Percentiles rank a stretch among this genome's conserved stretches.
phyloP scores from a whole-genome alignment of 129 eudicot genomes.

The Cynara cardunculus region DNA sequence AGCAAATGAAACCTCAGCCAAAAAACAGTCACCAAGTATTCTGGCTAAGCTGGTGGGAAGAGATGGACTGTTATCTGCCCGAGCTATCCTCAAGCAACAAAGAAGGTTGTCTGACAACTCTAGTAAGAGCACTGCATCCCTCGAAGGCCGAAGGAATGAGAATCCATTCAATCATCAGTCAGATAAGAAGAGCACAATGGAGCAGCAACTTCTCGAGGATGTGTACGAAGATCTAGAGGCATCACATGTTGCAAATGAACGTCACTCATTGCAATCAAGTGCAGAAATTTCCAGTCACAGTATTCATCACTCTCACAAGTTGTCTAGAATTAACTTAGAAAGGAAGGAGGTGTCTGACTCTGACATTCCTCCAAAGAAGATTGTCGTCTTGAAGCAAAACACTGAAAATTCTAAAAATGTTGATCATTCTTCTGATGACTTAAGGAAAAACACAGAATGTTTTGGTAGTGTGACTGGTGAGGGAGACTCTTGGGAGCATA shows the following conservation, averaged over 20 bases:
- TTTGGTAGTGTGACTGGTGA: slow-evolving; percentile 9
- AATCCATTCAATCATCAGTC: slow-evolving; percentile 18
- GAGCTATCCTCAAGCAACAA: slow-evolving; percentile 33
- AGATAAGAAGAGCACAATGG: slow-evolving; percentile 28
- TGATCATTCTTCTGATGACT: slow-evolving; percentile 26
- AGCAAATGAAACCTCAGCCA: slow-evolving; percentile 48
- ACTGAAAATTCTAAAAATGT: slow-evolving; percentile 16
- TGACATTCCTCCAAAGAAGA: slow-evolving; percentile 38
- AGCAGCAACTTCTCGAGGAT: slow-evolving; percentile 40
- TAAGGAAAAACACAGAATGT: slow-evolving; percentile 17
- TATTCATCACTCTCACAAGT: slow-evolving; percentile 12
- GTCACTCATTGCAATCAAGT: slow-evolving; percentile 24
- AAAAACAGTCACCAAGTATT: slow-evolving; percentile 51
- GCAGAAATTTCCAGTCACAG: slow-evolving; percentile 23
- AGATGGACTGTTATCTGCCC: slow-evolving; percentile 47
- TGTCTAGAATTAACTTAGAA: slow-evolving; percentile 14
- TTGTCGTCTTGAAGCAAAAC: slow-evolving; percentile 55
- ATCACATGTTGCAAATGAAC: slow-evolving; percentile 26
- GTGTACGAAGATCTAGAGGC: slow-evolving; percentile 58
- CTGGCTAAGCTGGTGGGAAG: slow-evolving; percentile 78
- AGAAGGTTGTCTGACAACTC: slow-evolving; percentile 24
- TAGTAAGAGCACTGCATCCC: slow-evolving; percentile 21
- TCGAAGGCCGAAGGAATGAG: slow-evolving; percentile 2
- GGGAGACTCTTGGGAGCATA: slow-evolving; percentile 14
- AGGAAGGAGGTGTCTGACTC: slow-evolving; percentile 27